Conservation (phyloP, 257 asterid genomes). For the Solanum tarapatanum region DNA sequence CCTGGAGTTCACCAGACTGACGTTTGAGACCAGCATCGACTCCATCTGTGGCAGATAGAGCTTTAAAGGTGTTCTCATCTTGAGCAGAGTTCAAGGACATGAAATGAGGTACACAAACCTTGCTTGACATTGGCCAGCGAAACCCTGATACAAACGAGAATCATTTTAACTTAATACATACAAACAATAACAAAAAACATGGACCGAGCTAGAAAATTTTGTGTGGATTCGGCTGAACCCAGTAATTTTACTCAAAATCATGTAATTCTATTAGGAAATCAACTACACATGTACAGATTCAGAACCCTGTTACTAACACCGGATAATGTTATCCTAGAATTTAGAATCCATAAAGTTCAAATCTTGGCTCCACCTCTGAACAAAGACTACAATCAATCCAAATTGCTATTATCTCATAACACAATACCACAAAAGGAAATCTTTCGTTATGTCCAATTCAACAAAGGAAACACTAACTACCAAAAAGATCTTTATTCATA, state of each 20-base stretch:
- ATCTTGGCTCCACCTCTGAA: neutral
- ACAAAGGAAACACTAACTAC: neutral
- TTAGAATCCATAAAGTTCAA: neutral
- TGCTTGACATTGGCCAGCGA: constrained; percentile 33
- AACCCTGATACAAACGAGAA: constrained; percentile 26
- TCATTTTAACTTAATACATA: constrained; percentile 9
- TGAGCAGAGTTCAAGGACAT: constrained; percentile 32
- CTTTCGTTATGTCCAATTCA: neutral
- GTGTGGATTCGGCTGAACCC: neutral
- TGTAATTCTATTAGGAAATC: neutral
- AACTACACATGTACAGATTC: neutral
- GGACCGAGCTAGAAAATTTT: neutral
- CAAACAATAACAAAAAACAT: neutral
- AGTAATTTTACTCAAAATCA: neutral
- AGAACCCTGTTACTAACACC: neutral
- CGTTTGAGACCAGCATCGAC: constrained; percentile 13
- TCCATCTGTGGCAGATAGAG: constrained; percentile 11
- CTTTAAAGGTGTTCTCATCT: constrained; percentile 31
- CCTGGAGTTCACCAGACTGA: constrained; percentile 21
- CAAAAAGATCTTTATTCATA: neutral
- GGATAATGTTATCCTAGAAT: neutral
- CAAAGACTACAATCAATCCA: neutral
- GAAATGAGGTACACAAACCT: constrained; percentile 42
- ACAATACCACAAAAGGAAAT: neutral
- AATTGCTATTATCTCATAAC: neutral